Conservation (phyloP, 805 yeast species). For the Kuraishia piskuri region DNA sequence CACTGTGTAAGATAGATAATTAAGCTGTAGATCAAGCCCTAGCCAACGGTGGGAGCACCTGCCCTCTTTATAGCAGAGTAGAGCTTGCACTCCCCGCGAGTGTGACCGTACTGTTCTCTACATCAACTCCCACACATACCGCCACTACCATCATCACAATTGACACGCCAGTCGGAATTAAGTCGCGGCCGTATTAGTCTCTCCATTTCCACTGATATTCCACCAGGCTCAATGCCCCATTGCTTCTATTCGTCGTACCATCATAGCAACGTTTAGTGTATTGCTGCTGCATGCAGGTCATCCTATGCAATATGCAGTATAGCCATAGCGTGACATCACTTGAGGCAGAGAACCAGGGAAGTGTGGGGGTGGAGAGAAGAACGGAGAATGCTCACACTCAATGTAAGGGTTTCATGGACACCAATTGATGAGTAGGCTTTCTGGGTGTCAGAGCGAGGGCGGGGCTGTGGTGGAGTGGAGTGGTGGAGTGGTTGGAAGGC, state of each 20-base stretch:
- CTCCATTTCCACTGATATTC: too few species aligned
- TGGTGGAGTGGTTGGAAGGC: too few species aligned
- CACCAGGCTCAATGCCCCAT: neutral
- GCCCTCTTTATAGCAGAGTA: neutral
- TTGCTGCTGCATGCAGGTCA: neutral
- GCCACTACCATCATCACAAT: too few species aligned
- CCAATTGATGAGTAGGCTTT: too few species aligned
- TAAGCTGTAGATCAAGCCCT: too few species aligned
- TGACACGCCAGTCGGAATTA: too few species aligned
- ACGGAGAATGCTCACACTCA: too few species aligned
- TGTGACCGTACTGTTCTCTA: too few species aligned
- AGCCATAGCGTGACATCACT: neutral
- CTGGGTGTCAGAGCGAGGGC: too few species aligned
- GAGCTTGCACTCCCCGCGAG: neutral
- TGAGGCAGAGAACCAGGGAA: neutral
- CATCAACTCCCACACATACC: too few species aligned
- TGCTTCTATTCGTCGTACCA: neutral
- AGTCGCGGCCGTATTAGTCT: neutral
- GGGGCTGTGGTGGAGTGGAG: too few species aligned
- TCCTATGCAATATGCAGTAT: neutral
- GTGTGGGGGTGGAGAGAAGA: neutral
- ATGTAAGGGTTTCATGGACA: neutral
- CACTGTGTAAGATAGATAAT: too few species aligned
- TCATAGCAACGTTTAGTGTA: neutral
- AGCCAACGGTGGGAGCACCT: neutral